Evolutionary conservation across 805 yeast genomes (phyloP).

Genomic region (Zygotorulaspora florentina): DNA sequence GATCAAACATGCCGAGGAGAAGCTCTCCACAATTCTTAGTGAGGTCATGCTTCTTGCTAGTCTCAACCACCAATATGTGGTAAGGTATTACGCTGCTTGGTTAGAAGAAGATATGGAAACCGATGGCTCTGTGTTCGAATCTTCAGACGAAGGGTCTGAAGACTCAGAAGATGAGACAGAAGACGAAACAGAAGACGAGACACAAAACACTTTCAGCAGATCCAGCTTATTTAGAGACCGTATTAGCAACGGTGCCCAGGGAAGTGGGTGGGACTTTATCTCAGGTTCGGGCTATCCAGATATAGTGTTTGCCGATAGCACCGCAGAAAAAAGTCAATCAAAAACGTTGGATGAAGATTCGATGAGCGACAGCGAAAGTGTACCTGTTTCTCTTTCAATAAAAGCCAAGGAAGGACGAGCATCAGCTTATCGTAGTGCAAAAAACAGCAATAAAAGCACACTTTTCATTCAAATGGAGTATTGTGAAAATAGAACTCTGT

Average conservation of each 20-base stretch:
- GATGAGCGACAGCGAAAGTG: background rate
- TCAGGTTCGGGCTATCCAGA: conserved; percentile 50
- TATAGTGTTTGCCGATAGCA: conserved; percentile 47
- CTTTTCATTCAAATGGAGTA: conserved; percentile 97
- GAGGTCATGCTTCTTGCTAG: conserved; percentile 92
- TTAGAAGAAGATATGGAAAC: conserved; percentile 62
- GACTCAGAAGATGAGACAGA: conserved; percentile 17
- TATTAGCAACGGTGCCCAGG: conserved; percentile 22
- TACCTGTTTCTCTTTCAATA: conserved; percentile 1
- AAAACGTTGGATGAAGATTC: conserved; percentile 20
- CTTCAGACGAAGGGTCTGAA: conserved; percentile 29
- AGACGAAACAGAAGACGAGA: conserved; percentile 16
- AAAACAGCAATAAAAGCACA: conserved; percentile 50
- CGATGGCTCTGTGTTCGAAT: conserved; percentile 36
- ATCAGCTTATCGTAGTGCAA: conserved; percentile 8
- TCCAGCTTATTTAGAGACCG: conserved; percentile 33
- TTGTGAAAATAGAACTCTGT: conserved; percentile 89
- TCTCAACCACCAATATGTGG: conserved; percentile 91
- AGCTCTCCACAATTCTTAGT: conserved; percentile 73
- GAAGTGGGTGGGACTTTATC: conserved; percentile 56
- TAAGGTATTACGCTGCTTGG: conserved; percentile 97
- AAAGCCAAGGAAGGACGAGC: background rate
- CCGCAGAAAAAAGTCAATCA: conserved; percentile 20
- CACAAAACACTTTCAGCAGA: conserved; percentile 24
- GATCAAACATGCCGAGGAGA: conserved; percentile 75